Evolutionary conservation across 1,284 basidiomycete genomes (phyloP), one percentile per base, ranked within the genome.

Genomic region (Mrakiaceae sp.): DNA sequence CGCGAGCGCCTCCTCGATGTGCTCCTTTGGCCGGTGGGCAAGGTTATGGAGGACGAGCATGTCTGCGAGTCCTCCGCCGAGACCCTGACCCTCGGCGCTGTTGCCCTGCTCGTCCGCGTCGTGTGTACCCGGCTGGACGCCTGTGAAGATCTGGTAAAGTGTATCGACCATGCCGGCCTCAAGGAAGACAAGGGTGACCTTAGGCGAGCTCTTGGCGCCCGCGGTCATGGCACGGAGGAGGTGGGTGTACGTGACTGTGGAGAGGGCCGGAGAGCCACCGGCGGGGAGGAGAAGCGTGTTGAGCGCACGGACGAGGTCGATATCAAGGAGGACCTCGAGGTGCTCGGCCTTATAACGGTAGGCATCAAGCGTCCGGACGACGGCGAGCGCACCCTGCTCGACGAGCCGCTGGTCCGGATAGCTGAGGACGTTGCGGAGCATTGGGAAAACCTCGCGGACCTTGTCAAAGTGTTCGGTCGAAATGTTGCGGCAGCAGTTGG

Each of bases 31-130:
- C 50, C 93, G 83, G 74, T 97, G 92, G 0, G 93, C 92, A 48
- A 98, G 79, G 74, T 95, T 98, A 77, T 98, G 91, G 84, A 98
- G 90, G 48, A 98, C 90, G 6, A 90, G 88, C 90, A 98, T 94
- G 74, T 98, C 94, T 4, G 89, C 88, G 6, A 93, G 76, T 39
- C 90, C 88, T 48, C 88, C 88, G 43, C 87, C 88, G 1, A 91
- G 77, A 8, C 88, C 88, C 74, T 90, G 88, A 2, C 73, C 75
- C 11, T 70, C 72, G 5, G 72, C 76, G 1, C 82, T 81, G 66
- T 79, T 81, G 14, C 87, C 87, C 72, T 87, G 83, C 70, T 87
- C 87, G 54, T 81, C 78, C 50, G 80, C 78, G 16, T 80, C 79
- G 67, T 76, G 72, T 0, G 81, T 72, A 0, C 88, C 84, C 7